Base-by-base conservation (phyloP, 768 basidiomycete species). In the Cystobasidiopsis lactophilus region DNA sequence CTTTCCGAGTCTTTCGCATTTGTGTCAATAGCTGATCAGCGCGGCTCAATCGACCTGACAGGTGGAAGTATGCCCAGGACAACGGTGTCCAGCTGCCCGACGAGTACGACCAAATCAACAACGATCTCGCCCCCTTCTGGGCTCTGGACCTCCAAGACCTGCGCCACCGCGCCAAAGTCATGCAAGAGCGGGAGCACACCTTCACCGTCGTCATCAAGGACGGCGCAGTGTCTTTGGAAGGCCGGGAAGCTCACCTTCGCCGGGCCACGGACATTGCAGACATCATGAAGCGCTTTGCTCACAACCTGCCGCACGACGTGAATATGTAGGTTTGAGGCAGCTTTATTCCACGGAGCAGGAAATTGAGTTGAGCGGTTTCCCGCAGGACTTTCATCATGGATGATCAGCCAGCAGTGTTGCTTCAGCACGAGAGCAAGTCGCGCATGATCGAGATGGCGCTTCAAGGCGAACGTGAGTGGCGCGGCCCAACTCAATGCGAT, bases 121-220 rank as follows among this genome's bases (percentile, higher is more conserved):
- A 46, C 23, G 91, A 96, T 64, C 67, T 98, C 47, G 75, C 73
- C 23, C 88, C 89, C 1, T 96, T 88, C 66, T 85, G 81, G 78
- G 65, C 72, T 7, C 62, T 93, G 82, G 60, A 63, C 16, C 59
- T 62, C 19, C 21, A 37, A 24, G 60, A 63, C 50, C 51, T 63
- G 5, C 33, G 37, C 16, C 62, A 61, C 39, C 62, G 62, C 41
- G 49, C 50, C 2, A 44, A 23, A 18, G 60, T 59, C 23, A 63
- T 63, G 62, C 51, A 60, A 35, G 55, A 60, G 13, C 58, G 59
- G 16, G 61, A 56, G 1, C 59, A 63, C 50, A 59, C 62, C 0
- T 63, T 63, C 54, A 63, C 62, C 38, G 51, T 63, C 38, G 21
- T 54, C 16, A 56, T 63, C 33, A 40, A 16, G 19, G 38, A 59